phyloP scores from a whole-genome alignment of 129 eudicot species.

The Kitagawia praeruptora region DNA sequence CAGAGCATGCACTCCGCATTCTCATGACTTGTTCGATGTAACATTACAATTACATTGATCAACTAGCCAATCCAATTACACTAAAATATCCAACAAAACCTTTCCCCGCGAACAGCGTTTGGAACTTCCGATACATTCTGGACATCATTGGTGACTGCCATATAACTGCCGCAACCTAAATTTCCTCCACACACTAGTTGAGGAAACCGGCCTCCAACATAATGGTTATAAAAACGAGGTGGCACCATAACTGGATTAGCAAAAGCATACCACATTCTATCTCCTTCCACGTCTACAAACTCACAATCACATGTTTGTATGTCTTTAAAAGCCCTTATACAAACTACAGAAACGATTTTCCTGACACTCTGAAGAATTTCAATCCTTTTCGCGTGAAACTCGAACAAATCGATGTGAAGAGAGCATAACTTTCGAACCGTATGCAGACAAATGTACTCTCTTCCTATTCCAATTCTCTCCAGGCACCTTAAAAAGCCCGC shows the following conservation, averaged over 20 bases:
- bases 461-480: background rate
- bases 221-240: background rate
- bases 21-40: no score
- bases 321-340: constrained; percentile 26
- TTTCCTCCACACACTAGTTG: background rate
- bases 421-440: constrained; percentile 9
- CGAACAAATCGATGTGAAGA: background rate
- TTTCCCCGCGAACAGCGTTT: background rate
- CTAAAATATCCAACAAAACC: no score
- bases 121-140: background rate
- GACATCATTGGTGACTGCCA: background rate
- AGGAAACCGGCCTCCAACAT: background rate
- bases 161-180: background rate
- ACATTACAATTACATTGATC: no score
- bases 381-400: constrained; percentile 15
- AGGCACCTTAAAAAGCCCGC: constrained; percentile 17
- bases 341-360: constrained; percentile 18
- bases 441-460: background rate
- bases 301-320: constrained; percentile 7
- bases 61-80: no score
- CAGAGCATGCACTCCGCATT: no score
- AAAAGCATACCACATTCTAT: background rate
- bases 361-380: constrained; percentile 12
- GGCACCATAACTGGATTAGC: background rate
- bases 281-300: background rate